Evolutionary conservation across 1,284 basidiomycete species (phyloP).

Genomic region (Fomes fomentarius): DNA sequence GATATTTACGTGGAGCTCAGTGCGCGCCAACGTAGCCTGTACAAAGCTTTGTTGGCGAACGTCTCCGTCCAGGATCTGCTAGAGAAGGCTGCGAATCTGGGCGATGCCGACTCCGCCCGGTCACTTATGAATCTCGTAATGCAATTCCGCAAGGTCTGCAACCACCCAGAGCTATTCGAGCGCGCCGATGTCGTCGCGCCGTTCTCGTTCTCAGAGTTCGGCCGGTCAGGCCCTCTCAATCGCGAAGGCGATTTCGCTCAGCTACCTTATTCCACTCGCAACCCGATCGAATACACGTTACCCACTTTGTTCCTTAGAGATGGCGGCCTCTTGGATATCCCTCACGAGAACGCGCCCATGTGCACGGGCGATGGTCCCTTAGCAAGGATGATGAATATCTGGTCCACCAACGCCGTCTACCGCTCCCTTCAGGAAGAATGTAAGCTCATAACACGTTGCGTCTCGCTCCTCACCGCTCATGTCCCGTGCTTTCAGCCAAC

Average conservation of each 20-base stretch:
- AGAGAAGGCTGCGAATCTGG: slow-evolving; percentile 88
- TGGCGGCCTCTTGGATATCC: slow-evolving; percentile 75
- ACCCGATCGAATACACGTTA: slow-evolving; percentile 81
- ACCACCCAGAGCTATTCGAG: slow-evolving; percentile 98
- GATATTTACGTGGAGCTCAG: slow-evolving; percentile 96
- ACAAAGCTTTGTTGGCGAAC: slow-evolving; percentile 88
- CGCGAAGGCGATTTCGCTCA: slow-evolving; percentile 88
- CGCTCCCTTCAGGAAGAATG: slow-evolving; percentile 69
- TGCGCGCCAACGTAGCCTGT: slow-evolving; percentile 92
- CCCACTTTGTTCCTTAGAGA: slow-evolving; percentile 83
- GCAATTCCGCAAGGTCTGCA: slow-evolving; percentile 99
- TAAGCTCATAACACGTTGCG: slow-evolving; percentile 37
- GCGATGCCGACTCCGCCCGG: slow-evolving; percentile 88
- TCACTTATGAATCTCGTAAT: slow-evolving; percentile 99
- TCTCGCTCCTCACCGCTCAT: background rate
- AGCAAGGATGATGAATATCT: slow-evolving; percentile 86
- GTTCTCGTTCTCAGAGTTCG: slow-evolving; percentile 87
- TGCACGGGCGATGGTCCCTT: slow-evolving; percentile 67
- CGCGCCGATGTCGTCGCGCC: slow-evolving; percentile 95
- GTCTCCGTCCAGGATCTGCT: slow-evolving; percentile 96
- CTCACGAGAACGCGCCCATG: slow-evolving; percentile 58
- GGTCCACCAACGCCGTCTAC: slow-evolving; percentile 84
- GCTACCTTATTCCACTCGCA: slow-evolving; percentile 85
- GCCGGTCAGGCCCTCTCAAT: slow-evolving; percentile 78
- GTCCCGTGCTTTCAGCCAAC: slow-evolving; percentile 16